Base-by-base conservation (phyloP, 1,139 yeast genomes). In the Diutina scorzettiae region DNA sequence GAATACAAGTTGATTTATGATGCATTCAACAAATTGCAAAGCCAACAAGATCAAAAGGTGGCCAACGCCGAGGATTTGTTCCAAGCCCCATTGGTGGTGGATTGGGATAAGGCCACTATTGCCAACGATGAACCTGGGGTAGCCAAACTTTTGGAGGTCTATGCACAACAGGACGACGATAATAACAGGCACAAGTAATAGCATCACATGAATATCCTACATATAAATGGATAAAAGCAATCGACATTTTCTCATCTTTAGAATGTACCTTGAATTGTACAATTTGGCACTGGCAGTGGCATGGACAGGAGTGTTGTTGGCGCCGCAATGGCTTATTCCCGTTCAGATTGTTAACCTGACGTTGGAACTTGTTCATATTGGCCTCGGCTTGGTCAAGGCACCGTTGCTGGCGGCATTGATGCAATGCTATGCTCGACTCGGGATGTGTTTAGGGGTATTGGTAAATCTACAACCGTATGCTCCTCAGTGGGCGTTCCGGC, bases 271-370 rank as follows among this genome's bases (percentile, higher is more conserved):
- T 37, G 44, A 51, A 5, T 27, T 46, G 4, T 86, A 85, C 64
- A 86, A 87, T 60, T 65, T 73, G n/a, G 48, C 73, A 11, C 78
- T 91, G 6, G 80, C 80, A 0, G 57, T 72, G 8, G 64, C 82
- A 12, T 87, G 96, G 96, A 62, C 66, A 0, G 68, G 71, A 25
- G 73, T 84, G 4, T 47, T 30, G 2, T 16, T 45, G 21, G 36
- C 42, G 14, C 70, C 64, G 46, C 51, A 53, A 34, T 47, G 58
- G 24, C 49, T 65, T 32, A 59, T 62, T 5, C 45, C 44, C 23
- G 53, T 56, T 14, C 69, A 65, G 45, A 20, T 53, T 12, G 48
- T 59, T 47, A 64, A 63, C 44, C 63, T 67, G 2, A 28, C 48
- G 0, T 43, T 57, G 9, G 71, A 65, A 44, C 47, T 58, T n/a